These are phyloP conservation scores for Bolboschoenoplectus hybrid DNA, from an alignment of 202 grass and related monocot genomes.

Conservation along the genomic window DNA sequence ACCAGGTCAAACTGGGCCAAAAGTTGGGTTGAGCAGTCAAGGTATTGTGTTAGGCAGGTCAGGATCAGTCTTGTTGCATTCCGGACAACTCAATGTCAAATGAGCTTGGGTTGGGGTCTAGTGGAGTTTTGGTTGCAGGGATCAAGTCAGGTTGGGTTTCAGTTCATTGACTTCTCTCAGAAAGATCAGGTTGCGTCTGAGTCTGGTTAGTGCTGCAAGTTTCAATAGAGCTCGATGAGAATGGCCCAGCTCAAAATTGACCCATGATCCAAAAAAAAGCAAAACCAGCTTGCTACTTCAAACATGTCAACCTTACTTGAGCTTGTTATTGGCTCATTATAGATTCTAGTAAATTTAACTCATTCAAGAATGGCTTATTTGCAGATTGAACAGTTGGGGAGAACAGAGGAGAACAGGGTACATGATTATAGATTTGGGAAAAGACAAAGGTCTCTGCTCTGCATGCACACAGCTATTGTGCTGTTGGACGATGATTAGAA, in stretches of 20 bases:
- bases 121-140: background rate
- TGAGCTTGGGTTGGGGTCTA: background rate
- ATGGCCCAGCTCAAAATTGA: background rate
- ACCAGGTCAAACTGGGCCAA: background rate
- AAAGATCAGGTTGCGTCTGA: background rate
- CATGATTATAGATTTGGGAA: background rate
- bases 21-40: background rate
- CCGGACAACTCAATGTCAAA: background rate
- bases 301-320: background rate
- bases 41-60: background rate
- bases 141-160: background rate
- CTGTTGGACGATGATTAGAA: background rate
- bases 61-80: background rate
- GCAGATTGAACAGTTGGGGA: background rate
- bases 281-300: background rate
- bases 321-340: background rate
- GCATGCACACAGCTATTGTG: background rate
- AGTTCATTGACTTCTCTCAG: background rate
- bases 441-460: background rate
- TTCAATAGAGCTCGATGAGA: background rate
- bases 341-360: background rate
- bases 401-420: background rate
- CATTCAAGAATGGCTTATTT: background rate
- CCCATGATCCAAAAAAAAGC: background rate
- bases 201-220: background rate